These are phyloP conservation scores for Clonostachys sp. DNA, from an alignment of 2,329 filamentous ascomycete species.

Conservation along the genomic window DNA sequence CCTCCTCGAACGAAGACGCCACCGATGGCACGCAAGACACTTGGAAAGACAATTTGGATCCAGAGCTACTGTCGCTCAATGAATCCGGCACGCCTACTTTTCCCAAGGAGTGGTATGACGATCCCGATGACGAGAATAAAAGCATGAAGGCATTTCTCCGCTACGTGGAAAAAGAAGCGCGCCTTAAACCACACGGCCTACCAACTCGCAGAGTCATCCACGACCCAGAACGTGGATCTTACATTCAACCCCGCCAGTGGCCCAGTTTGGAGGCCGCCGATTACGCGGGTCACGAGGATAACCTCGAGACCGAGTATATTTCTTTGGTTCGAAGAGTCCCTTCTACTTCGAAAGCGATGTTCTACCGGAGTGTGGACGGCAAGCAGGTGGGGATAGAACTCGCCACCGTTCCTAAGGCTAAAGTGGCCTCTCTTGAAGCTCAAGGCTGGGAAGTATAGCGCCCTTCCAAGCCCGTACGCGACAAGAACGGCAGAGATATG, in stretches of 20 bases:
- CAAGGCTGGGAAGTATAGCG: constrained; percentile 6
- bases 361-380: neutral
- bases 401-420: neutral
- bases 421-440: neutral
- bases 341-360: neutral
- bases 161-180: neutral
- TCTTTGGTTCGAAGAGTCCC: neutral
- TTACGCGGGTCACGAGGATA: neutral
- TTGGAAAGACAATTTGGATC: no score
- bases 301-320: neutral
- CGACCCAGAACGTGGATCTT: neutral
- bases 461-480: constrained; percentile 1
- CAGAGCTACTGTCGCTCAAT: no score
- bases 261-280: neutral
- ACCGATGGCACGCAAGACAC: no score
- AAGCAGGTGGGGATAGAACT: neutral
- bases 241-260: neutral
- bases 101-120: neutral
- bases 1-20: no score
- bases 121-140: neutral
- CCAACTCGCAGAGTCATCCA: neutral
- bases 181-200: neutral
- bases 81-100: neutral
- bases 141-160: neutral
- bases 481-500: neutral